Base-by-base conservation (phyloP, 768 basidiomycete genomes). In the Mycena amicta region DNA sequence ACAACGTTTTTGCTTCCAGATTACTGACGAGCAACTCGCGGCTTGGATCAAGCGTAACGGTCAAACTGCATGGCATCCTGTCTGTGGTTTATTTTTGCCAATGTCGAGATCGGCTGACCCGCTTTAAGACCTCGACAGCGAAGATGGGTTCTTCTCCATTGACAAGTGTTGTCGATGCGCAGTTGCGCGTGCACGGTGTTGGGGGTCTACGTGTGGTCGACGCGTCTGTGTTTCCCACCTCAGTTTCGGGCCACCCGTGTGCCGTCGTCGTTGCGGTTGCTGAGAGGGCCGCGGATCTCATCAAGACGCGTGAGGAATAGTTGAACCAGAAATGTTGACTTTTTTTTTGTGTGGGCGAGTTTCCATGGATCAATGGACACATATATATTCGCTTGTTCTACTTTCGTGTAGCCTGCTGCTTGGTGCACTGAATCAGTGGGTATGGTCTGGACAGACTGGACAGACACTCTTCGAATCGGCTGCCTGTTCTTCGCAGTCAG, bases 151-250 rank as follows among this genome's bases (percentile, higher is more conserved):
- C 27, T 4, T 59, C 56, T 3, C n/a, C 62, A 4, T 30, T 27
- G 16, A 57, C 47, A 4, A 64, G 65, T 49, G 68, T 67, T 29
- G 67, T 67, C 11, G 56, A 66, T 40, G 22, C 52, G 22, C 31
- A 55, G 25, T 55, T 69, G 5, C 50, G 59, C 3, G 67, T 69
- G 11, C 68, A 69, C 46, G 68, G 68, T 22, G 56, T 69, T 27
- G 53, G 49, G 25, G 53, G 59, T 28, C 33, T 69, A 46, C 56
- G 68, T 3, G 47, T 66, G 15, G 59, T 62, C 33, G 67, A 69
- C 46, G 65, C 65, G 16, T 65, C 63, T 3, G 65, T 65, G 18
- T 65, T 68, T 41, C 67, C 67, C 12, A 56, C 55, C 0, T 54
- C 43, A 20, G 58, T 68, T 11, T 41, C 66, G 1, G 67, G 67